phyloP scores from a whole-genome alignment of 805 yeast genomes.

The Saturnispora saitoi region DNA sequence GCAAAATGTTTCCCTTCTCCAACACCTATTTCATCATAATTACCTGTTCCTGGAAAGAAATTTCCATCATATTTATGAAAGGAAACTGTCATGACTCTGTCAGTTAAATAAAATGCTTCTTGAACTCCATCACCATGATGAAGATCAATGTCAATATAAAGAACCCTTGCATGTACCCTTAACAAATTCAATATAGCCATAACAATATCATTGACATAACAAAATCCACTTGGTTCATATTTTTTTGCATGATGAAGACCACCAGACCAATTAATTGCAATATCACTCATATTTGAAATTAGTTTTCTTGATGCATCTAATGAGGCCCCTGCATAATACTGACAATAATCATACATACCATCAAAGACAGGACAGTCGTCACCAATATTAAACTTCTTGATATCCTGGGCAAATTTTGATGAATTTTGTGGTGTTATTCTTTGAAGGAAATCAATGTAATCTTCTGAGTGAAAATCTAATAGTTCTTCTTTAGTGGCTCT shows the following conservation, averaged over 20 bases:
- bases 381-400: constrained; percentile 77
- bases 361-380: constrained; percentile 94
- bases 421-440: constrained; percentile 70
- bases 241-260: constrained; percentile 96
- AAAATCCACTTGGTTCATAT: constrained; percentile 89
- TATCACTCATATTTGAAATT: constrained; percentile 79
- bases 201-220: constrained; percentile 92
- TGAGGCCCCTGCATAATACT: constrained; percentile 88
- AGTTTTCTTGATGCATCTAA: constrained; percentile 86
- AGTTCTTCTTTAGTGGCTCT: constrained; percentile 77
- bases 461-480: constrained; percentile 75
- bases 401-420: constrained; percentile 45
- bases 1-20: constrained; percentile 86
- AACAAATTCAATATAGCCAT: constrained; percentile 76
- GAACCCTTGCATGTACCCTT: constrained; percentile 83
- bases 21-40: constrained; percentile 79
- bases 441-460: constrained; percentile 70
- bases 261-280: constrained; percentile 94
- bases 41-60: constrained; percentile 96
- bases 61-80: constrained; percentile 92
- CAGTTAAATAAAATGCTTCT: constrained; percentile 92
- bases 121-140: constrained; percentile 99
- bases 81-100: constrained; percentile 92
- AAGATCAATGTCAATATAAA: constrained; percentile 88
- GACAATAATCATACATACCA: constrained; percentile 86